Evolutionary conservation across 2,329 filamentous ascomycete species (phyloP), one percentile per base, ranked within the genome.

Genomic region (Aspergillus viridinutans): DNA sequence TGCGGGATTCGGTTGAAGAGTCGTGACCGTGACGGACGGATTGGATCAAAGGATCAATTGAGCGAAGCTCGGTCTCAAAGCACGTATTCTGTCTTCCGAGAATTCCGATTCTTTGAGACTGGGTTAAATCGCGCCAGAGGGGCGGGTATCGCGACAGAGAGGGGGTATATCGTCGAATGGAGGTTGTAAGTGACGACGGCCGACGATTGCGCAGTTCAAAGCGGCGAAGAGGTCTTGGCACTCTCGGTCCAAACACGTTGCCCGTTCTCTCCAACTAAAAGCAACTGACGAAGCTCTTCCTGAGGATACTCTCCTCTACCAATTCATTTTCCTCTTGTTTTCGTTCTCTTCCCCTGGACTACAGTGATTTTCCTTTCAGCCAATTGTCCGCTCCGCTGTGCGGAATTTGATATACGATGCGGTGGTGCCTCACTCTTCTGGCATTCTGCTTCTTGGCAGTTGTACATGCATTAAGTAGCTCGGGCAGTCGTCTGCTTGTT

Each of bases 401-500:
- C 70, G 70, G 70, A 67, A 64, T 43, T 38, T 62, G 57, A 58
- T 63, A 58, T 71, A 85, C 72, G 64, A 94, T 95, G 90, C 84
- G 85, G 83, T 89, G 87, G 80, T 77, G 88, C 72, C 75, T 89
- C 77, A 87, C 88, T 67, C 81, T 90, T 70, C 77, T 91, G 63
- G 75, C 90, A 59, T 78, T 92, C 68, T 82, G 87, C 69, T 79
- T 85, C 57, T 72, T 73, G 69, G 72, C 70, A 63, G 69, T 67
- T 62, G 71, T 71, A 58, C 84, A 88, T 73, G 92, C 92, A 56
- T 78, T 89, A 69, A 96, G 92, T 79, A 88, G 87, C 61, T 83
- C 85, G 50, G 94, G 93, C 58, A 85, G 84, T 74, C 85, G 91
- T 71, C 77, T 97, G 75, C 81, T 99, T 69, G 92, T 95, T 59